Evolutionary conservation across 192 early-diverging fungal species (phyloP).

Genomic region (Gaertneriomyces semiglobifer): DNA sequence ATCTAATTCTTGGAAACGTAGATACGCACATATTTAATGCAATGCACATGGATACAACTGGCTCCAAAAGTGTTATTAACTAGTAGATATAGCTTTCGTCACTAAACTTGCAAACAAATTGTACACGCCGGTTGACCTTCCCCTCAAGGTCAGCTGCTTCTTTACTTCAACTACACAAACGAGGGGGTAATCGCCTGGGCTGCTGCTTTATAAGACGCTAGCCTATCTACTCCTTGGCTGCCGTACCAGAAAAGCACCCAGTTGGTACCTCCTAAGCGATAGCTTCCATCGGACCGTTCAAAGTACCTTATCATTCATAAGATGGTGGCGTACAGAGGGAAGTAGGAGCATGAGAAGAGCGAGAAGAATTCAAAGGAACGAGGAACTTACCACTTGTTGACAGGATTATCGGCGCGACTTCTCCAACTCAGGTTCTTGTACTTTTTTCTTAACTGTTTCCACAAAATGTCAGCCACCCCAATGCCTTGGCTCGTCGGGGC

Average conservation of each 20-base stretch:
- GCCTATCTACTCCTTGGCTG: conserved; percentile 17
- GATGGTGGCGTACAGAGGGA: not conserved
- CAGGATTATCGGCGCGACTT: conserved; percentile 76
- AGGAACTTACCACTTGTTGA: conserved; percentile 81
- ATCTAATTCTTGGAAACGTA: too few relatives aligned
- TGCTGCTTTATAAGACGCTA: conserved; percentile 48
- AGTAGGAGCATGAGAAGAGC: not conserved
- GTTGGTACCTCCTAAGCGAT: conserved; percentile 55
- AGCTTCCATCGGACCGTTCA: conserved; percentile 81
- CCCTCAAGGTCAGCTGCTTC: too few relatives aligned
- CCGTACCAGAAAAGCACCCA: conserved; percentile 94
- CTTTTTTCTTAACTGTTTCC: conserved; percentile 68
- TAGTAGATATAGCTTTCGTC: too few relatives aligned
- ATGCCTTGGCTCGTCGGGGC: conserved; percentile 82
- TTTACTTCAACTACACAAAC: conserved; percentile 28
- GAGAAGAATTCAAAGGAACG: not conserved
- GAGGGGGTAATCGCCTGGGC: conserved; percentile 56
- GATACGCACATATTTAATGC: too few relatives aligned
- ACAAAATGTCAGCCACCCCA: conserved; percentile 92
- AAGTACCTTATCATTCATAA: conserved; percentile 62
- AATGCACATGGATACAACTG: too few relatives aligned
- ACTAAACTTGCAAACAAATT: too few relatives aligned
- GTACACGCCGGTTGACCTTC: too few relatives aligned
- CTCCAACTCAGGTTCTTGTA: conserved; percentile 81
- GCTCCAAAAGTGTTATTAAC: too few relatives aligned